phyloP scores from a whole-genome alignment of 2,329 filamentous ascomycete genomes.

The Cordyceps javanica region DNA sequence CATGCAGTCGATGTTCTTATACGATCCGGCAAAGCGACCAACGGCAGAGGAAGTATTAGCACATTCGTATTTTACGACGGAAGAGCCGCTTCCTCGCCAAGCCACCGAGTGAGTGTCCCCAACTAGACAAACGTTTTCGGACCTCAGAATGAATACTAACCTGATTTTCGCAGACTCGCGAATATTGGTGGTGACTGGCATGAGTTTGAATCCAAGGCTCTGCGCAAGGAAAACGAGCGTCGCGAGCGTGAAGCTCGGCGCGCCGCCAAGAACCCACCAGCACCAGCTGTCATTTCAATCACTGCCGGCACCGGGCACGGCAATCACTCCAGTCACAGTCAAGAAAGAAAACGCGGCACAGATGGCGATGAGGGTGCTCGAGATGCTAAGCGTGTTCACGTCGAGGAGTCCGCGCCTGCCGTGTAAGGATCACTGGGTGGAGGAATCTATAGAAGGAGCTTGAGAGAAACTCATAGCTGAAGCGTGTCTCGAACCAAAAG shows the following conservation, averaged over 20 bases:
- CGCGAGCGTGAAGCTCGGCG: slow-evolving; percentile 48
- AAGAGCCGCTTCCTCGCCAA: slow-evolving; percentile 71
- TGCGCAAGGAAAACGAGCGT: slow-evolving; percentile 81
- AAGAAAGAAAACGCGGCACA: slow-evolving; percentile 35
- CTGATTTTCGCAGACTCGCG: slow-evolving; percentile 50
- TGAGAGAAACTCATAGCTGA: not conserved
- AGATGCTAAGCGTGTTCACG: slow-evolving; percentile 26
- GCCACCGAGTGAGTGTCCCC: slow-evolving; percentile 65
- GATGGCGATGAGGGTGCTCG: slow-evolving; percentile 26
- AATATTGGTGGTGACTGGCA: slow-evolving; percentile 93
- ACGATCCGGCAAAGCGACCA: slow-evolving; percentile 78
- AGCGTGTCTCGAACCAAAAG: not conserved
- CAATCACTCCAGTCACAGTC: slow-evolving; percentile 20
- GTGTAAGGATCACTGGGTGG: not conserved
- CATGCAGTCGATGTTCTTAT: slow-evolving; percentile 77
- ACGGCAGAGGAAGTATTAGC: slow-evolving; percentile 76
- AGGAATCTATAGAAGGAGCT: not conserved
- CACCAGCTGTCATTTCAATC: slow-evolving; percentile 18
- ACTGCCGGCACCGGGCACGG: slow-evolving; percentile 10
- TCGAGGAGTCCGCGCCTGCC: not conserved
- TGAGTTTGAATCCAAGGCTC: slow-evolving; percentile 94
- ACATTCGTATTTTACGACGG: slow-evolving; percentile 80
- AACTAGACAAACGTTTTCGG: not conserved
- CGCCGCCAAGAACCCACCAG: slow-evolving; percentile 29
- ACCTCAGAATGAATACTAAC: slow-evolving; percentile 23